phyloP scores from a whole-genome alignment of 169 alveolate species.

The Eimeria falciformis region DNA sequence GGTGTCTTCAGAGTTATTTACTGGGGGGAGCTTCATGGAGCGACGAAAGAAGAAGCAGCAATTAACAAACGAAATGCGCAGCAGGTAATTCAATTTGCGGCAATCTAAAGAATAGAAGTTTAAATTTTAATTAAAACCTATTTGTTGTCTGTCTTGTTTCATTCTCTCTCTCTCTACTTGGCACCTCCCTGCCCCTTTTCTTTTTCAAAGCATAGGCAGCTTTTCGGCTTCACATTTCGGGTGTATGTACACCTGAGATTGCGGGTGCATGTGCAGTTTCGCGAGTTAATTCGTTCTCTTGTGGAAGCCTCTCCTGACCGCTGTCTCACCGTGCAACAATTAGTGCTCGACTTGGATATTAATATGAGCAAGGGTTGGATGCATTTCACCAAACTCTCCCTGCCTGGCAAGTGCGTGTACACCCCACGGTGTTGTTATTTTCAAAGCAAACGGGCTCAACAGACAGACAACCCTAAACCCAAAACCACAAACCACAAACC shows the following conservation, averaged over 20 bases:
- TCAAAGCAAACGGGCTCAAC: no score
- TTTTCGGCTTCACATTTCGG: no score
- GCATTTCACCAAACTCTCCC: slow-evolving; percentile 10
- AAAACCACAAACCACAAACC: neutral
- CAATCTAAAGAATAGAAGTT: no score
- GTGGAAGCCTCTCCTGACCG: slow-evolving; percentile 25
- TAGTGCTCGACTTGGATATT: slow-evolving; percentile 47
- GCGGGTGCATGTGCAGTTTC: slow-evolving; percentile 36
- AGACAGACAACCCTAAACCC: slow-evolving; percentile 8
- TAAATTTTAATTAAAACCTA: no score
- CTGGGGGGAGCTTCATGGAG: slow-evolving; percentile 40
- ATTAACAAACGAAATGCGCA: neutral
- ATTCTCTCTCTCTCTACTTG: no score
- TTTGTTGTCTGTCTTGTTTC: no score
- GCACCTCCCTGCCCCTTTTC: no score
- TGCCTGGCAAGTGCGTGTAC: slow-evolving; percentile 14
- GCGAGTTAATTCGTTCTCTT: neutral
- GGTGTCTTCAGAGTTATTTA: slow-evolving; percentile 23
- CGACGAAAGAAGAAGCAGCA: slow-evolving; percentile 5
- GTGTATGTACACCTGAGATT: neutral
- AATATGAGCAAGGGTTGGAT: slow-evolving; percentile 63
- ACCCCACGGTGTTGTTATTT: no score
- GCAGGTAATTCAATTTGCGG: neutral
- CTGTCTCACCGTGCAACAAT: slow-evolving; percentile 21
- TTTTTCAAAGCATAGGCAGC: no score